Percentiles rank a stretch among this genome's conserved stretches.
phyloP scores from a whole-genome alignment of 139 green algal genomes.

The Nannochloris sp. region DNA sequence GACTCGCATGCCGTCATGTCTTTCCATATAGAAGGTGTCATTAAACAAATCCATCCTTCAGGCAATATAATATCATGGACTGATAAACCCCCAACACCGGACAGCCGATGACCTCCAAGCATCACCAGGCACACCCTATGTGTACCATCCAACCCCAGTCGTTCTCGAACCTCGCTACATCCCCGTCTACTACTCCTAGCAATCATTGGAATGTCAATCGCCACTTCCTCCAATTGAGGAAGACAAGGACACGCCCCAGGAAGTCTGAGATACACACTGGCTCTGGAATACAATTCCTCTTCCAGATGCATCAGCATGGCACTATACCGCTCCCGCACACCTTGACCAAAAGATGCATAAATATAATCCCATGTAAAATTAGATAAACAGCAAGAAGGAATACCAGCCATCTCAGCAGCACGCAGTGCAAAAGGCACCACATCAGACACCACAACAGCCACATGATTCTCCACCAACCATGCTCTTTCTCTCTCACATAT shows the following conservation, averaged over 20 bases:
- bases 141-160: not conserved
- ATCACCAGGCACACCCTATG: not conserved
- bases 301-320: slow-evolving; percentile 9
- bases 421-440: slow-evolving; percentile 52
- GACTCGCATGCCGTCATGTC: not conserved
- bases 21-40: slow-evolving; percentile 3
- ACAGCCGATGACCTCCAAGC: not conserved
- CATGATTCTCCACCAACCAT: slow-evolving; percentile 34
- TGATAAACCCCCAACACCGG: slow-evolving; percentile 14
- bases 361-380: slow-evolving; percentile 76
- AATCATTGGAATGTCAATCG: slow-evolving; percentile 2
- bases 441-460: slow-evolving; percentile 48
- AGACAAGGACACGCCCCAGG: not conserved
- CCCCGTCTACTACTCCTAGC: not conserved
- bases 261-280: not conserved
- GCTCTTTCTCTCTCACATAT: slow-evolving; percentile 37
- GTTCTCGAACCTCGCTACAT: not conserved
- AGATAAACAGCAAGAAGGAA: slow-evolving; percentile 45
- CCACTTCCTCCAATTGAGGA: slow-evolving; percentile 4
- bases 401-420: slow-evolving; percentile 37
- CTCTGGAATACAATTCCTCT: not conserved
- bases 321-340: slow-evolving; percentile 6
- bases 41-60: slow-evolving; percentile 50
- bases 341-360: slow-evolving; percentile 29
- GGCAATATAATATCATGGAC: slow-evolving; percentile 39